Evolutionary conservation across 768 basidiomycete genomes (phyloP).

Genomic region (Termitomyces sp.): DNA sequence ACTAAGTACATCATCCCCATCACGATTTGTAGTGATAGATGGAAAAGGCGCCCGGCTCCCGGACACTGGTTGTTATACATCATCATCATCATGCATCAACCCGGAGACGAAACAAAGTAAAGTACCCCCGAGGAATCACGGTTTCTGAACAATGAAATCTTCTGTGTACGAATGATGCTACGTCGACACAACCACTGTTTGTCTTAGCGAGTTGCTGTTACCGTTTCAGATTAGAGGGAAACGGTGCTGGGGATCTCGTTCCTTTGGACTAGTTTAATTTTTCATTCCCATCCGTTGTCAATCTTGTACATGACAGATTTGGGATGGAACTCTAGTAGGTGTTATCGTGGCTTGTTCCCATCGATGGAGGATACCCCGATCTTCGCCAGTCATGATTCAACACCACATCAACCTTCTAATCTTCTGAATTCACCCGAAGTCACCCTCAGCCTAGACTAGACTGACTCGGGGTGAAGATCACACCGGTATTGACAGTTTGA

Average conservation of each 20-base stretch:
- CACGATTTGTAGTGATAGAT: not conserved
- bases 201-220: not conserved
- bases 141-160: not conserved
- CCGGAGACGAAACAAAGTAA: not conserved
- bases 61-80: not conserved
- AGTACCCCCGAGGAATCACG: not conserved
- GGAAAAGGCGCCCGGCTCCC: not conserved
- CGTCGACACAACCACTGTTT: not conserved
- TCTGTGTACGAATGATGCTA: not conserved
- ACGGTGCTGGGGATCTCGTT: not conserved
- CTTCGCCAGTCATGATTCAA: too few species aligned
- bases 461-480: not conserved
- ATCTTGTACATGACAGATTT: not conserved
- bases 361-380: not conserved
- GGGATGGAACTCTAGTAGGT: not conserved
- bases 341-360: not conserved
- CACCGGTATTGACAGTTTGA: not conserved
- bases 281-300: not conserved
- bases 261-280: not conserved
- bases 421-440: not conserved
- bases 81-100: not conserved
- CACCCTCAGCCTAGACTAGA: too few species aligned
- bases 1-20: not conserved
- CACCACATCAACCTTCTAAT: not conserved
- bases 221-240: not conserved